Evolutionary conservation across 495 filamentous ascomycete species (phyloP), one percentile per base, ranked within the genome.

Genomic region (Podospora pseudocomata): DNA sequence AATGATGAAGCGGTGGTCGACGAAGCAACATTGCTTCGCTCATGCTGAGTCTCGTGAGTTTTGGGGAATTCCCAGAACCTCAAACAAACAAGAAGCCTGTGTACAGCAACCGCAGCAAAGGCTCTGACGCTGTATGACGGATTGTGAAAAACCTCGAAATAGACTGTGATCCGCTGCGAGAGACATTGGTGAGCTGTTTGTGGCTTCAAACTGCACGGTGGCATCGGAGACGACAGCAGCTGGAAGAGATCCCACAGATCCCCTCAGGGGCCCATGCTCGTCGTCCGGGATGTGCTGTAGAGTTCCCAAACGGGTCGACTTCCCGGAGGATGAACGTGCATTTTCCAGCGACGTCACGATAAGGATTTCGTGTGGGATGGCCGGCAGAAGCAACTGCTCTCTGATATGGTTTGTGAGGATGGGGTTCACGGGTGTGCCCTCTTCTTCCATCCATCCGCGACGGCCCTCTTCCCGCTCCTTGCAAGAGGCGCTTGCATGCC

Each of bases 11-110:
- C 30, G 15, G 27, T 39, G 32, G 34, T 61, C 26, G 64, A 68
- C 58, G 27, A 69, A 28, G 60, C 63, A 55, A 56, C 58, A 60
- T 60, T 66, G 63, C 63, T 55, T 71, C 63, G 30, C 20, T 30
- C 4, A 49, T n/a, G 54, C 49, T 32, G 26, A 32, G 30, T 67
- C 44, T 55, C 27, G 53, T 20, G 9, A 5, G 56, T 54, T 65
- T 53, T 53, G 32, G 18, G 19, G 4, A 15, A 7, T 32, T 53
- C 18, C 59, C 30, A 30, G 30, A 27, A 15, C 13, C 15, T 11
- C 39, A 49, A 13, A 49, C 39, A 16, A 3, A 49, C 39, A 49
- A 49, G 23, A 16, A 49, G 39, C 39, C 39, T 49, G 39, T 18
- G 9, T 16, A 49, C 13, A 49, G 39, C 39, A 1, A 18, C 39